These are phyloP conservation scores for Capsella rubella DNA, from an alignment of 441 rosid species.

Conservation along the genomic window DNA sequence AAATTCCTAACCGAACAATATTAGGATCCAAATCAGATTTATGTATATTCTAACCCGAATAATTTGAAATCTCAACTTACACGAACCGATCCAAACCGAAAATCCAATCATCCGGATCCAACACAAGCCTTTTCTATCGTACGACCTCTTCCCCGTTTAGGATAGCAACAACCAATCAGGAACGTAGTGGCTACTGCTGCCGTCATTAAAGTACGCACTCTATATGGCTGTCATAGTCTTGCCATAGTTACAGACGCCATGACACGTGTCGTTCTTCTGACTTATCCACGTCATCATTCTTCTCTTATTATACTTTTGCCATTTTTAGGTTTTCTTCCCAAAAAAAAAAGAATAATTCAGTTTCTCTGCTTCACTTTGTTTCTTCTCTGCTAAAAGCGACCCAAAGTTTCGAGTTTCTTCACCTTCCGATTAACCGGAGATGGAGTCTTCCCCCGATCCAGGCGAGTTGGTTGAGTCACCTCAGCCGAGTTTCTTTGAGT, in stretches of 20 bases:
- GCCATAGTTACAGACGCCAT: conserved; percentile 21
- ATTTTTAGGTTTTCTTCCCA: conserved; percentile 26
- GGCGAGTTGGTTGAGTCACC: conserved; percentile 68
- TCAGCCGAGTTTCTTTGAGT: conserved; percentile 82
- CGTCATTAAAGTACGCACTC: conserved; percentile 33
- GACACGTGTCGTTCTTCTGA: conserved; percentile 16
- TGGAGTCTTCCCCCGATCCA: conserved; percentile 93
- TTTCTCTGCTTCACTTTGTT: conserved; percentile 7
- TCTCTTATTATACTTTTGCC: conserved; percentile 3
- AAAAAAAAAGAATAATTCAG: not conserved
- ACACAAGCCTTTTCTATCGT: conserved; percentile 9
- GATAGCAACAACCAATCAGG: conserved; percentile 24
- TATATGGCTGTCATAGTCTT: conserved; percentile 6
- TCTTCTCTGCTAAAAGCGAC: conserved; percentile 3
- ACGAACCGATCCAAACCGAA: too few relatives aligned
- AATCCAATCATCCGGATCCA: too few relatives aligned
- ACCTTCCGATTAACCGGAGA: conserved; percentile 35
- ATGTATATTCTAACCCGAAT: too few relatives aligned
- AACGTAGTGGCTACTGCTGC: not conserved
- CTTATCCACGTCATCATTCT: conserved; percentile 19
- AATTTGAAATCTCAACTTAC: too few relatives aligned
- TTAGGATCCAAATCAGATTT: too few relatives aligned
- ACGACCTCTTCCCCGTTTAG: conserved; percentile 16
- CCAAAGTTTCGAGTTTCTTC: not conserved
- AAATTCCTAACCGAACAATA: too few relatives aligned